phyloP scores from a whole-genome alignment of 2,329 filamentous ascomycete genomes.

The Aspergillus persii region DNA sequence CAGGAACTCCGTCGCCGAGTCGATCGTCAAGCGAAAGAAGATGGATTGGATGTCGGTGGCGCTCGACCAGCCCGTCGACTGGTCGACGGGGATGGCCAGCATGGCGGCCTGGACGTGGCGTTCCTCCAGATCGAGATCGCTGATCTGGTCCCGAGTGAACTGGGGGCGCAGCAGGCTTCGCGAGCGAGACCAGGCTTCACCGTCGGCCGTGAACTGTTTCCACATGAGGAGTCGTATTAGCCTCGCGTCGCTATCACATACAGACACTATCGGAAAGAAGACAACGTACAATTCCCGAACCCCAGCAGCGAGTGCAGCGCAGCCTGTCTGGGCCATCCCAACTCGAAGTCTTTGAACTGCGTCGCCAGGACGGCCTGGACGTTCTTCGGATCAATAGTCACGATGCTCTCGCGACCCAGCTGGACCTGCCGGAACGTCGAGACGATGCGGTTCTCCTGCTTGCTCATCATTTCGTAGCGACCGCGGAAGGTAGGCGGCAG shows the following conservation, averaged over 20 bases:
- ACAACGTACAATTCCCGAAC: slow-evolving; percentile 45
- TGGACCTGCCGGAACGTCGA: slow-evolving; percentile 25
- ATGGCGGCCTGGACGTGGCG: slow-evolving; percentile 73
- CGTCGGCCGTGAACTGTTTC: slow-evolving; percentile 63
- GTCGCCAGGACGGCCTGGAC: slow-evolving; percentile 82
- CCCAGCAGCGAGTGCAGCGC: slow-evolving; percentile 44
- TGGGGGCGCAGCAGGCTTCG: slow-evolving; percentile 82
- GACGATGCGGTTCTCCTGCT: slow-evolving; percentile 25
- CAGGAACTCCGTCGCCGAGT: slow-evolving; percentile 82
- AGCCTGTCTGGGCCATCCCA: slow-evolving; percentile 71
- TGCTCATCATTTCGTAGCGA: slow-evolving; percentile 21
- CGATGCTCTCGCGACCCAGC: slow-evolving; percentile 22
- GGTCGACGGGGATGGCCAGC: slow-evolving; percentile 58
- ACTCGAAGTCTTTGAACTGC: slow-evolving; percentile 80
- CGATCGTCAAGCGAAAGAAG: slow-evolving; percentile 81
- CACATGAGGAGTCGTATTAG: background rate
- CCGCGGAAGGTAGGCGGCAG: slow-evolving; percentile 20
- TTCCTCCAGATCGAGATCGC: slow-evolving; percentile 79
- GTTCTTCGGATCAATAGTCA: slow-evolving; percentile 52
- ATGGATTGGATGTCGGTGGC: slow-evolving; percentile 71
- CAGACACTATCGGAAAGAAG: too few relatives aligned
- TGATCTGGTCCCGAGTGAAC: slow-evolving; percentile 80
- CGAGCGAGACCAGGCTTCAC: slow-evolving; percentile 71
- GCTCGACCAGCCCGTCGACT: slow-evolving; percentile 46
- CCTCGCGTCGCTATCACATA: too few relatives aligned